phyloP scores from a whole-genome alignment of 768 basidiomycete genomes.

The Leccinum broughii region DNA sequence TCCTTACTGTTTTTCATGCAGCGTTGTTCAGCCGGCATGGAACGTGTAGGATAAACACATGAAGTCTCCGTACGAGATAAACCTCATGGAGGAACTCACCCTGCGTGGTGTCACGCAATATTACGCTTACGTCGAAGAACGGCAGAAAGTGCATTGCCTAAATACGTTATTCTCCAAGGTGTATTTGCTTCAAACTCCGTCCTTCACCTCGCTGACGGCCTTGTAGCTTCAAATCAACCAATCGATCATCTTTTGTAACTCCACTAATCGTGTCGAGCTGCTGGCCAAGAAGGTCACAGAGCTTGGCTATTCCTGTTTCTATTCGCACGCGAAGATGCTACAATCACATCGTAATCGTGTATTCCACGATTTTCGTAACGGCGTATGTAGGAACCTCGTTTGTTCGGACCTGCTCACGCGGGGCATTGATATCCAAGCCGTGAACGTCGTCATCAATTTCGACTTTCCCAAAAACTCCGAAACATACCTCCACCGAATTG shows the following conservation, averaged over 20 bases:
- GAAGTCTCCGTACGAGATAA: slow-evolving; percentile 94
- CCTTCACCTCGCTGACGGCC: slow-evolving; percentile 5
- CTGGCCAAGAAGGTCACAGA: slow-evolving; percentile 99
- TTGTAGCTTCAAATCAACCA: slow-evolving; percentile 98
- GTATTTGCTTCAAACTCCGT: not conserved
- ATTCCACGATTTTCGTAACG: slow-evolving; percentile 99
- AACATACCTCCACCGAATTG: slow-evolving; percentile 98
- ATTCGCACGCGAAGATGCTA: slow-evolving; percentile 99
- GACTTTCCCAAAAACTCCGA: slow-evolving; percentile 99
- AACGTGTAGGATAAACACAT: slow-evolving; percentile 86
- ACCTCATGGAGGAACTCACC: slow-evolving; percentile 99
- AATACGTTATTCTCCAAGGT: slow-evolving; percentile 99
- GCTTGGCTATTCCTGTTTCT: slow-evolving; percentile 99
- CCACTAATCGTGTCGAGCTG: slow-evolving; percentile 98
- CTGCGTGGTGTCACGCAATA: slow-evolving; percentile 99
- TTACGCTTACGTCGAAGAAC: slow-evolving; percentile 98
- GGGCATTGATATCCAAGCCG: slow-evolving; percentile 99
- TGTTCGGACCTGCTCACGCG: slow-evolving; percentile 97
- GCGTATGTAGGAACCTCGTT: slow-evolving; percentile 97
- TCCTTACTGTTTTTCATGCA: not conserved
- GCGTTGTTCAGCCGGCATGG: slow-evolving; percentile 11
- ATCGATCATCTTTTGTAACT: slow-evolving; percentile 99
- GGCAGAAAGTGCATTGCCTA: slow-evolving; percentile 98
- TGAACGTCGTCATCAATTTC: slow-evolving; percentile 99
- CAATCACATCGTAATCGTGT: slow-evolving; percentile 99